Evolutionary conservation across 352 stramenopile genomes (phyloP).

Genomic region (Hyaloperonospora brassicae): DNA sequence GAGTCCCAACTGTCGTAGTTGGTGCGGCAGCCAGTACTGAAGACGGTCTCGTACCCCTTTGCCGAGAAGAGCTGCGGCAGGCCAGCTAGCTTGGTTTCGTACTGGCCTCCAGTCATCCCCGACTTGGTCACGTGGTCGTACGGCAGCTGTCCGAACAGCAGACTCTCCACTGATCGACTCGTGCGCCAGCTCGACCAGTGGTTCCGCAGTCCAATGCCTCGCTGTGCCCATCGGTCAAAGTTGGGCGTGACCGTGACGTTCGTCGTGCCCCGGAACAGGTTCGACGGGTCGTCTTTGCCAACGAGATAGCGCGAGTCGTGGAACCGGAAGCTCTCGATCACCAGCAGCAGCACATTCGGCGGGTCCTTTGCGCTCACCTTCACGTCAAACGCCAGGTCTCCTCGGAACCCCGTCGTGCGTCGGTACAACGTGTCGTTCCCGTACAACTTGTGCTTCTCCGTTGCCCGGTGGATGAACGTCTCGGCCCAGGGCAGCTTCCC

Average conservation of each 20-base stretch:
- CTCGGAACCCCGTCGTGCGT: constrained; percentile 14
- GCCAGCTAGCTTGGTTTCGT: constrained; percentile 20
- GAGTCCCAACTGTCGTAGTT: constrained; percentile 40
- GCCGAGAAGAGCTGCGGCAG: constrained; percentile 40
- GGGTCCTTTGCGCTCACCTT: constrained; percentile 21
- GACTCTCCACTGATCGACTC: constrained; percentile 43
- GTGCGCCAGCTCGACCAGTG: constrained; percentile 50
- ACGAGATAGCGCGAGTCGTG: constrained; percentile 44
- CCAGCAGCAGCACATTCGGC: constrained; percentile 42
- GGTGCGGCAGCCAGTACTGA: constrained; percentile 33
- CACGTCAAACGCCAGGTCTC: constrained; percentile 29
- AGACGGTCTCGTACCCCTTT: constrained; percentile 39
- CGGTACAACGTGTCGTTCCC: constrained; percentile 19
- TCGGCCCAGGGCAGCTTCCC: constrained; percentile 2
- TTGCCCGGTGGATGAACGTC: constrained; percentile 27
- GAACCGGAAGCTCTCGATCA: constrained; percentile 44
- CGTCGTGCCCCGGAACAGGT: constrained; percentile 20
- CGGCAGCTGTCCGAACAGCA: constrained; percentile 40
- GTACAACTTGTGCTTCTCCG: constrained; percentile 36
- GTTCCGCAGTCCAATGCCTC: constrained; percentile 39
- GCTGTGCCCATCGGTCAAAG: constrained; percentile 41
- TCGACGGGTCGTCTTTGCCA: constrained; percentile 27
- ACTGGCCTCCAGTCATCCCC: constrained; percentile 22
- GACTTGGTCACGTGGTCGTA: constrained; percentile 30
- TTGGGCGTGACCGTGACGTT: constrained; percentile 28